phyloP scores from a whole-genome alignment of 2,329 filamentous ascomycete species.

The Colletotrichum echinochloae region DNA sequence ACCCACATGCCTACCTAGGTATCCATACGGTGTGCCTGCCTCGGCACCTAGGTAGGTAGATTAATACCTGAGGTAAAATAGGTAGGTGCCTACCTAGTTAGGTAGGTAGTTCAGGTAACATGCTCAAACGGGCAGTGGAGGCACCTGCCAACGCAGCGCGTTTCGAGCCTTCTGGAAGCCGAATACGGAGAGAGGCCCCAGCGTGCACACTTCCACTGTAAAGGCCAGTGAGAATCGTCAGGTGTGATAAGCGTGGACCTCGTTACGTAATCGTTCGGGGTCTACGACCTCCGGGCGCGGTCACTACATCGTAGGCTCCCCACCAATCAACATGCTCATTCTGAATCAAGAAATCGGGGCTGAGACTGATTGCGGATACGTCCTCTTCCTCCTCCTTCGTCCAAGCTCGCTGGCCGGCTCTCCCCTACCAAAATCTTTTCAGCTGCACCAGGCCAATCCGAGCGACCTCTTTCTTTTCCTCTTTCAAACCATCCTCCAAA shows the following conservation, averaged over 20 bases:
- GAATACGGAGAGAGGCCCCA: constrained; percentile 1
- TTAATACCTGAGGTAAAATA: too few relatives aligned
- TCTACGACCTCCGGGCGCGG: constrained; percentile 14
- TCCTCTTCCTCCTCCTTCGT: neutral
- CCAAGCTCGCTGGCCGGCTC: neutral
- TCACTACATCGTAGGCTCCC: neutral
- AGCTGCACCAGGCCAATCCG: constrained; percentile 32
- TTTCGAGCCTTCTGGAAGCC: constrained; percentile 19
- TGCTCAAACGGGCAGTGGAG: constrained; percentile 9
- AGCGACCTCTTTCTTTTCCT: constrained; percentile 29
- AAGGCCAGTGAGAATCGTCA: neutral
- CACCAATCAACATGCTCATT: constrained; percentile 15
- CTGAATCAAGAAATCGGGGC: neutral
- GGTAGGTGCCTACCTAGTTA: neutral
- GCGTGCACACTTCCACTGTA: neutral
- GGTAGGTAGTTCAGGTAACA: neutral
- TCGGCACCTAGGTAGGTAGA: too few relatives aligned
- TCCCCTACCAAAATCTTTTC: constrained; percentile 39
- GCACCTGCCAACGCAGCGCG: constrained; percentile 9
- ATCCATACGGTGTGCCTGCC: too few relatives aligned
- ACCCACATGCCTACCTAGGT: too few relatives aligned
- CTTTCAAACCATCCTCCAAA: constrained; percentile 38
- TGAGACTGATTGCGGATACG: neutral
- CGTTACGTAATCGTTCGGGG: constrained; percentile 13
- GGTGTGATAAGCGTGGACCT: neutral